Percentiles rank a stretch among this genome's conserved stretches.
Conservation (phyloP, 306 rosid species). For the Pterocarpus santalinus region DNA sequence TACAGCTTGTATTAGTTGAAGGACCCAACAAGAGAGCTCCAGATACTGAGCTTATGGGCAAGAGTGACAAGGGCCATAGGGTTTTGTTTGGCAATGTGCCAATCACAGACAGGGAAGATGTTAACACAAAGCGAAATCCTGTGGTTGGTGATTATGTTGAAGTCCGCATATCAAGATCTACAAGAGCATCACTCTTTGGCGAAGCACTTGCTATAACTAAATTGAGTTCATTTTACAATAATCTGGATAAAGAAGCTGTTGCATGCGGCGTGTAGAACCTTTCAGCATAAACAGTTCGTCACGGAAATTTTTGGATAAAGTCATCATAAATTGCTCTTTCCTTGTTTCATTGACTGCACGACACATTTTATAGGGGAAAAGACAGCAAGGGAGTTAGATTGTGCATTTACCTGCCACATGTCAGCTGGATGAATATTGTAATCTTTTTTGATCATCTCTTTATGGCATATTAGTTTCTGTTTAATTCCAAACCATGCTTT, state of each 20-base stretch:
- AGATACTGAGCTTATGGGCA: constrained; percentile 88
- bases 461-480: neutral
- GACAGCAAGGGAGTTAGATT: constrained; percentile 33
- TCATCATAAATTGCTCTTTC: neutral
- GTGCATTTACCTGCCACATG: neutral
- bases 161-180: constrained; percentile 78
- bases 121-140: constrained; percentile 63
- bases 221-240: constrained; percentile 70
- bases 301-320: constrained; percentile 26
- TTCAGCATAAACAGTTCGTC: constrained; percentile 37
- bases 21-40: constrained; percentile 95
- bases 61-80: constrained; percentile 93
- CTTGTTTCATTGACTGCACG: constrained; percentile 1
- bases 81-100: constrained; percentile 68
- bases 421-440: no score
- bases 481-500: neutral
- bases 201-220: constrained; percentile 81
- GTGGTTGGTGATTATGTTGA: constrained; percentile 91
- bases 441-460: no score
- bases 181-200: constrained; percentile 87
- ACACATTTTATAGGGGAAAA: constrained; percentile 17
- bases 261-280: constrained; percentile 60
- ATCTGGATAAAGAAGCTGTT: constrained; percentile 59
- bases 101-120: constrained; percentile 67
- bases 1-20: constrained; percentile 91